Evolutionary conservation across 2,329 filamentous ascomycete species (phyloP).

Genomic region (Arthrobotrys conoides): DNA sequence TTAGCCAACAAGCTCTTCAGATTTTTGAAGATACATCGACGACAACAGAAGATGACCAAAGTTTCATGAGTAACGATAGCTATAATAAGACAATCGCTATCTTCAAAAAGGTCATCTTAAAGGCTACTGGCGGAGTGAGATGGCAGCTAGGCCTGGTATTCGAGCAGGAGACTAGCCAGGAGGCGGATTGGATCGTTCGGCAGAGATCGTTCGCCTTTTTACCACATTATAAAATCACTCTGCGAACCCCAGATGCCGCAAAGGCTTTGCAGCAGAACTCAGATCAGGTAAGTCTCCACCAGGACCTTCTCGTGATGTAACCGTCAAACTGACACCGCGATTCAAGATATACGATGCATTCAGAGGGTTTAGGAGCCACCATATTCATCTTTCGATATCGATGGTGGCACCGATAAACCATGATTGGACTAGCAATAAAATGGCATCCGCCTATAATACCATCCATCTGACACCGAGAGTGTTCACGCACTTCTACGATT

Average conservation of each 20-base stretch:
- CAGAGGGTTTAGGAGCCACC: conserved; percentile 92
- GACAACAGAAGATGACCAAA: conserved; percentile 73
- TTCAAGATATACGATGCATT: conserved; percentile 85
- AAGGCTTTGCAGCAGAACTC: conserved; percentile 41
- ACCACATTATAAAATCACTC: conserved; percentile 90
- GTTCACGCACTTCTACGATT: conserved; percentile 97
- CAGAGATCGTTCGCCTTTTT: conserved; percentile 87
- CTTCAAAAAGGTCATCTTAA: conserved; percentile 99
- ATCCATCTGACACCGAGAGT: conserved; percentile 94
- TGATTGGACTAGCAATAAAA: conserved; percentile 84
- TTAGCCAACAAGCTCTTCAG: conserved; percentile 86
- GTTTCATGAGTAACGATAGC: conserved; percentile 75
- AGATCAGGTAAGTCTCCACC: conserved; percentile 24
- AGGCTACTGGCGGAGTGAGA: conserved; percentile 93
- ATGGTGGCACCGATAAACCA: conserved; percentile 88
- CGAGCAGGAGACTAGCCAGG: conserved; percentile 82
- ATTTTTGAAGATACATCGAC: conserved; percentile 68
- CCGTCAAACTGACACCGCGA: background rate
- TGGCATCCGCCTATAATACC: conserved; percentile 93
- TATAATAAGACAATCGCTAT: conserved; percentile 78
- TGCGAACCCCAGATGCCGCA: conserved; percentile 78
- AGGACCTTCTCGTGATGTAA: background rate
- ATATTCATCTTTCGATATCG: conserved; percentile 95
- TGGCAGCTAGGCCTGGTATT: conserved; percentile 94
- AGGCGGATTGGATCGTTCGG: conserved; percentile 65